Evolutionary conservation across 2,329 filamentous ascomycete species (phyloP), one percentile per base, ranked within the genome.

Genomic region (Xylaria sp.): DNA sequence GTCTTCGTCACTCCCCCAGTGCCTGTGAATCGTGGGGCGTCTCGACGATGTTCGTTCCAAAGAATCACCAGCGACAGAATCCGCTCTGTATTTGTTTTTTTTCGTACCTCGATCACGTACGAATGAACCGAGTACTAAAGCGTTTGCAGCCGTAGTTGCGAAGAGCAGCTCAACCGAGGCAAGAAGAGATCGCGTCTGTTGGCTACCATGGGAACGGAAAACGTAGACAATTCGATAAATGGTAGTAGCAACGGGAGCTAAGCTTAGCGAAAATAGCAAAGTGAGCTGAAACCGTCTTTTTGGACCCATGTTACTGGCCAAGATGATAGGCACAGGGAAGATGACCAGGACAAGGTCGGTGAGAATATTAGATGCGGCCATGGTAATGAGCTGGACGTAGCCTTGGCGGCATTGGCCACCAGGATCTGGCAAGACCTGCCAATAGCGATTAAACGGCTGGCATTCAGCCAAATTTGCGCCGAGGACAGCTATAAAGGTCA

Each of bases 1-100:
- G 77, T 98, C 93, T 76, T 97, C 94, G 75, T 98, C 95, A 74
- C 93, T 97, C 51, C 93, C 94, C 90, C 92, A 95, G 65, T 92
- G 88, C 59, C 88, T 87, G 68, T 90, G 82, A 53, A 91, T 70
- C 12, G 85, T 84, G 71, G 83, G 86, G 70, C 85, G 82, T 69
- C 79, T 82, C 21, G 78, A 78, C 50, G 77, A 78, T 3, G 80
- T 79, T 51, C 81, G 84, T 59, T 89, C 90, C 47, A 91, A 82
- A 0, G 92, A 94, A 48, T 89, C 88, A 51, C 86, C 86, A 3
- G 87, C 82, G 13, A 85, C 82, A 1, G 90, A 89, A 18, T 85
- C 85, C 69, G 88, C 86, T 63, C 91, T 91, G 82, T 92, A 98
- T 77, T 93, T 96, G 65, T 87, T 86, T 81, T 97, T 97, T 84